Percentiles rank a stretch among this genome's conserved stretches.
phyloP scores from a whole-genome alignment of 257 asterid species.

The Anisodus acutangulus region DNA sequence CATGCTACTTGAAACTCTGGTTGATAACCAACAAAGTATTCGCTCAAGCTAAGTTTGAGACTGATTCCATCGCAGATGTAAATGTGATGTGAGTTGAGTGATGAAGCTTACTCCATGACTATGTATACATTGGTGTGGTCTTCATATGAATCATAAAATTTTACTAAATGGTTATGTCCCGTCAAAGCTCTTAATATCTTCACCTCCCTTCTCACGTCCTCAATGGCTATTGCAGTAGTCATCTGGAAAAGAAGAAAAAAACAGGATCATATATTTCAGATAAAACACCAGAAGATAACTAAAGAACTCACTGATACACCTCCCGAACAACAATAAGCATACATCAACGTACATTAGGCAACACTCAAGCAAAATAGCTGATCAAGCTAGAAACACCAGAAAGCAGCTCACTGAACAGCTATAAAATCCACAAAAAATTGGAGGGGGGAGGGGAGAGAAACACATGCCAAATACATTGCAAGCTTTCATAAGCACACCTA shows the following conservation, averaged over 20 bases:
- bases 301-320: not conserved
- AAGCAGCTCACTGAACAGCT: conserved; percentile 4
- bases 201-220: conserved; percentile 93
- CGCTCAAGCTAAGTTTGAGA: conserved; percentile 22
- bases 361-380: conserved; percentile 13
- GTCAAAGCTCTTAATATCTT: conserved; percentile 86
- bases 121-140: conserved; percentile 85
- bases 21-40: not conserved
- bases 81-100: not conserved
- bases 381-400: conserved; percentile 19
- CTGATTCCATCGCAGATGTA: not conserved
- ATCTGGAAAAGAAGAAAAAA: conserved; percentile 48
- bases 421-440: not conserved
- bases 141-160: conserved; percentile 78
- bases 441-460: not conserved
- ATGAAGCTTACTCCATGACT: conserved; percentile 86
- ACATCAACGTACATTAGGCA: not conserved
- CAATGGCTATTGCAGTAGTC: conserved; percentile 88
- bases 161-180: conserved; percentile 74
- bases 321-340: not conserved
- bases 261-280: not conserved
- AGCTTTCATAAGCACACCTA: not conserved
- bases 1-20: not conserved
- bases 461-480: not conserved
- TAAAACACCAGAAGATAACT: not conserved